Evolutionary conservation across 2,329 filamentous ascomycete species (phyloP), one percentile per base, ranked within the genome.

Genomic region (Penicillium psychrosexuale): DNA sequence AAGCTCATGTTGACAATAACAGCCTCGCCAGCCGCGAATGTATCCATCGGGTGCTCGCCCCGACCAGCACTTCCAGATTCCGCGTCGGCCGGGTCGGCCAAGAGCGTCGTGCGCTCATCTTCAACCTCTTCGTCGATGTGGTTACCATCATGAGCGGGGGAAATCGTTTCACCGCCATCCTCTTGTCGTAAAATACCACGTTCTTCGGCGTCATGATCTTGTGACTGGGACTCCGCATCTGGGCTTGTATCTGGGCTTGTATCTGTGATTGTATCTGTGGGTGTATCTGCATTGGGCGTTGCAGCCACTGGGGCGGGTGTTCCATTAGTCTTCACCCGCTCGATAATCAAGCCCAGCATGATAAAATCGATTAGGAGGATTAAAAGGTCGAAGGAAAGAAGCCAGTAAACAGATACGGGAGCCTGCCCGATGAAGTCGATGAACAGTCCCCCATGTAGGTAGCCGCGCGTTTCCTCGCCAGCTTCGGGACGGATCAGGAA

Each of bases 351-450:
- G 9, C 79, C 79, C 48, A 86, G 71, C 73, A 84, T 82, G 38
- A 84, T 64, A 7, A 85, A 60, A 71, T 87, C 83, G 59, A 87
- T 67, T 5, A 76, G 57, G 56, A 85, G 61, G 11, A 85, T 73
- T 34, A 84, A 67, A 8, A 81, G 39, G 65, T 87, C 84, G 57
- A 85, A 71, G 3, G 73, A 63, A 5, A 82, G 63, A 12, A 87
- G 73, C 59, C 78, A 76, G 45, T 78, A 67, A 64, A 80, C 81
- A 50, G 81, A 79, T 3, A 80, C 77, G 3, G 83, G 82, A 2
- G 79, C 76, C 67, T 86, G 82, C 15, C 84, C 84, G 50, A 87
- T 81, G 64, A 87, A 86, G 69, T 87, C 84, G 64, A 87, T 83
- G 61, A 84, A 77, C 47, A 86, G 61, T 2, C 84, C 83, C 6